Percentiles rank a stretch among this genome's conserved stretches.
Evolutionary conservation across 441 rosid species (phyloP).

Genomic region (Arabidopsis hybrid): DNA sequence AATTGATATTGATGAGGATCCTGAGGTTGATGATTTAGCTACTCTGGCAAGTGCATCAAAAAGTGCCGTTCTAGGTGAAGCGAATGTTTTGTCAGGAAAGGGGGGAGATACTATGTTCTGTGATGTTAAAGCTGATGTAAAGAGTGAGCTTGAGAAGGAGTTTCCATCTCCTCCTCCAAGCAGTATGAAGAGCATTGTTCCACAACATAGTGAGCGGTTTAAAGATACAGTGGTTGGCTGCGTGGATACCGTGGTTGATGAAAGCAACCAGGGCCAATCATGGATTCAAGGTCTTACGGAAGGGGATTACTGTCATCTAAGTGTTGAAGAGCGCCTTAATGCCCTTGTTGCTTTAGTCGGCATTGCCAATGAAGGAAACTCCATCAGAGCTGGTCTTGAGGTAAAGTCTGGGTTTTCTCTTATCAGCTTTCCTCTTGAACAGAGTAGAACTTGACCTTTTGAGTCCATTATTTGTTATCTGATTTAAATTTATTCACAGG

Average conservation of each 20-base stretch:
- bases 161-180: constrained; percentile 50
- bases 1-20: constrained; percentile 87
- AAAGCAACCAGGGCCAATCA: constrained; percentile 77
- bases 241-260: constrained; percentile 70
- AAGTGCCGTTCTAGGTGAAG: constrained; percentile 51
- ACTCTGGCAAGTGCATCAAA: constrained; percentile 58
- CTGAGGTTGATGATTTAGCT: constrained; percentile 88
- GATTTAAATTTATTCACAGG: constrained; percentile 60
- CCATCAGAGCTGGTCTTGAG: constrained; percentile 92
- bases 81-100: constrained; percentile 51
- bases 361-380: constrained; percentile 92
- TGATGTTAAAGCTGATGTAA: constrained; percentile 46
- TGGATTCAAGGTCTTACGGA: constrained; percentile 98
- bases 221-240: constrained; percentile 49
- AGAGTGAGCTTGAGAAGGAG: constrained; percentile 49
- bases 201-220: constrained; percentile 45
- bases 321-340: constrained; percentile 96
- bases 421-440: constrained; percentile 30
- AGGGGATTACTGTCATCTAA: constrained; percentile 92
- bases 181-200: constrained; percentile 50
- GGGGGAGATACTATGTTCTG: constrained; percentile 49
- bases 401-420: constrained; percentile 50
- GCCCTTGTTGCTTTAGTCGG: constrained; percentile 92
- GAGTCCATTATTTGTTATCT: constrained; percentile 35
- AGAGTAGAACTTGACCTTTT: constrained; percentile 5